These are phyloP conservation scores for Dillenia turbinata DNA, from an alignment of 164 flowering plant genomes.

Conservation along the genomic window DNA sequence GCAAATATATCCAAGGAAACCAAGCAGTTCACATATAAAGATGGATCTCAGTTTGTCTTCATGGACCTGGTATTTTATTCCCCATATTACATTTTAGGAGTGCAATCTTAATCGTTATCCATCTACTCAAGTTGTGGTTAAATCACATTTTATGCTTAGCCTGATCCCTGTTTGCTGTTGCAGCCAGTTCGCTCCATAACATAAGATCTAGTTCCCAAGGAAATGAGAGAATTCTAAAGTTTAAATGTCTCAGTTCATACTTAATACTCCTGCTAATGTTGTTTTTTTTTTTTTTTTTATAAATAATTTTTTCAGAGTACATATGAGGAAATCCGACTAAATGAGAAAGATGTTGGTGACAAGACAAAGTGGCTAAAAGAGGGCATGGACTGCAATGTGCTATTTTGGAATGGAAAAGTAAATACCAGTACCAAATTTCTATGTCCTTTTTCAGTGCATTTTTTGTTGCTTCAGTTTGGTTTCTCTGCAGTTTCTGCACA, in stretches of 20 bases:
- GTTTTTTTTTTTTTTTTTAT: not conserved
- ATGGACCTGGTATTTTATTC: constrained; percentile 73
- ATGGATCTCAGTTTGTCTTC: constrained; percentile 86
- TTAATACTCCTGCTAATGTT: no score
- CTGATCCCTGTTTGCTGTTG: no score
- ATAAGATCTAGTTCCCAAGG: no score
- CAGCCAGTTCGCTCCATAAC: no score
- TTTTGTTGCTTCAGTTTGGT: no score
- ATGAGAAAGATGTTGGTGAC: constrained; percentile 67
- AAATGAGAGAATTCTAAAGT: no score
- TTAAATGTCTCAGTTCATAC: no score
- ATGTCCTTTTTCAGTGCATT: no score
- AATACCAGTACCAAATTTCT: not conserved
- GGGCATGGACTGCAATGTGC: constrained; percentile 92
- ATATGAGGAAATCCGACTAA: constrained; percentile 81
- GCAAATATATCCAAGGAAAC: constrained; percentile 82
- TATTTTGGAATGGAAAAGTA: constrained; percentile 92
- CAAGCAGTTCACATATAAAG: constrained; percentile 91
- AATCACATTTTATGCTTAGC: no score
- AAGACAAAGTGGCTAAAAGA: constrained; percentile 87
- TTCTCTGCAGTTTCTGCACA: no score
- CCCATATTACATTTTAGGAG: not conserved
- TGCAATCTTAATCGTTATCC: not conserved
- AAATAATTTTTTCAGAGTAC: constrained; percentile 37
- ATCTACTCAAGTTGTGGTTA: no score